phyloP scores from a whole-genome alignment of 2,329 filamentous ascomycete species.

The Didymella pinodella region DNA sequence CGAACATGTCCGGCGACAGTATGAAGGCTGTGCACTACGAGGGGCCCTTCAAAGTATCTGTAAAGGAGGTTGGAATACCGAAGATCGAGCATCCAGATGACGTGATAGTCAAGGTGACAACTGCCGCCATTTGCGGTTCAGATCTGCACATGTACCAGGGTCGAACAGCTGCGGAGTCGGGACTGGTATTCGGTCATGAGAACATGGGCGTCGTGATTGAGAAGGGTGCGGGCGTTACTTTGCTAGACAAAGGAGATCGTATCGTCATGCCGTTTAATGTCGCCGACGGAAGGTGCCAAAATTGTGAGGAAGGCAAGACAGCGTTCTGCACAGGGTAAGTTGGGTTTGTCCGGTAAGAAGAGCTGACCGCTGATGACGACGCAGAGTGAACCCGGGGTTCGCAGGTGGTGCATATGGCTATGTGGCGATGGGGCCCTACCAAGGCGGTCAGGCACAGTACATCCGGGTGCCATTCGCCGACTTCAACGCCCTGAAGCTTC shows the following conservation, averaged over 20 bases:
- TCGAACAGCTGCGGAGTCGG: conserved; percentile 67
- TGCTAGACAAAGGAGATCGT: conserved; percentile 68
- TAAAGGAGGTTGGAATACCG: conserved; percentile 66
- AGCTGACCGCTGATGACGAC: not conserved
- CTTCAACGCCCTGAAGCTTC: conserved; percentile 70
- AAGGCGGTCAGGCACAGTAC: conserved; percentile 69
- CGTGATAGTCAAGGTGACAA: conserved; percentile 71
- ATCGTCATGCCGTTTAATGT: conserved; percentile 72
- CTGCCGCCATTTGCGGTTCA: conserved; percentile 66
- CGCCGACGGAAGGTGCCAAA: conserved; percentile 60
- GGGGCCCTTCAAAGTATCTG: conserved; percentile 68
- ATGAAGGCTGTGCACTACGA: conserved; percentile 72
- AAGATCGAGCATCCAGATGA: conserved; percentile 70
- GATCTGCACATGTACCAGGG: conserved; percentile 69
- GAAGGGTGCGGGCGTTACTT: conserved; percentile 65
- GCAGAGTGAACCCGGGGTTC: conserved; percentile 64
- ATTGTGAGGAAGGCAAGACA: conserved; percentile 70
- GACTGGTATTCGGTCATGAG: conserved; percentile 69
- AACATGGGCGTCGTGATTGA: conserved; percentile 68
- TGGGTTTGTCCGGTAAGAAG: not conserved
- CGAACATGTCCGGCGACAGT: conserved; percentile 36
- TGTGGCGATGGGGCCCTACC: conserved; percentile 66
- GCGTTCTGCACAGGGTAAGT: conserved; percentile 68
- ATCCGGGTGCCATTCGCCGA: conserved; percentile 71
- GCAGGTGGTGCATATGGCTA: conserved; percentile 68